Percentiles rank a stretch among this genome's conserved stretches.
Conservation (phyloP, 1,284 basidiomycete species). For the Ganoderma sinense region DNA sequence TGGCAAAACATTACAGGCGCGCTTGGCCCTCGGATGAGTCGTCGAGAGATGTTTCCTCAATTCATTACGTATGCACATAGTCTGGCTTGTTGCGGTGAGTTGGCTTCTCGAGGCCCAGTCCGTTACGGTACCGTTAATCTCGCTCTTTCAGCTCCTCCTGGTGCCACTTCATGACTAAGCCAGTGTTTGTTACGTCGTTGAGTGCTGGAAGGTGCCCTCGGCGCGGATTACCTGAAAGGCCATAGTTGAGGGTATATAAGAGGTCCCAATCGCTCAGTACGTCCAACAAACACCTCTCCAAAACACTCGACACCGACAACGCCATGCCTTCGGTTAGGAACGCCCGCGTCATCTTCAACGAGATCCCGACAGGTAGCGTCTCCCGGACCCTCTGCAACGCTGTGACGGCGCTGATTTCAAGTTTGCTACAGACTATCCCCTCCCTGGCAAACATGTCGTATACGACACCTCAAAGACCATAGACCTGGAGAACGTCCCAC, state of each 20-base stretch:
- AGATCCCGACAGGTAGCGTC: neutral
- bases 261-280: neutral
- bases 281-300: neutral
- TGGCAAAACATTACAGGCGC: neutral
- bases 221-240: neutral
- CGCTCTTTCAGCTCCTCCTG: neutral
- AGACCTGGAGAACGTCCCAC: slow-evolving; percentile 54
- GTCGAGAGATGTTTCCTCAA: neutral
- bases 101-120: neutral
- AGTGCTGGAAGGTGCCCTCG: neutral
- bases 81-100: neutral
- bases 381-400: neutral
- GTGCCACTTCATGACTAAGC: neutral
- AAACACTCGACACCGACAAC: neutral
- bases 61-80: neutral
- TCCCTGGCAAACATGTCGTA: slow-evolving; percentile 53
- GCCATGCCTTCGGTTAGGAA: neutral
- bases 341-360: neutral
- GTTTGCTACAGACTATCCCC: slow-evolving; percentile 32
- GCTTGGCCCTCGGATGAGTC: neutral
- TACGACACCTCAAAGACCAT: slow-evolving; percentile 55
- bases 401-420: neutral
- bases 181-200: neutral
- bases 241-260: neutral
- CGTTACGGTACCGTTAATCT: neutral